A percentile compares a stretch with the other conserved stretches of the same genome.
Conservation (phyloP, 768 basidiomycete genomes). For the Tremella mesenterica region DNA sequence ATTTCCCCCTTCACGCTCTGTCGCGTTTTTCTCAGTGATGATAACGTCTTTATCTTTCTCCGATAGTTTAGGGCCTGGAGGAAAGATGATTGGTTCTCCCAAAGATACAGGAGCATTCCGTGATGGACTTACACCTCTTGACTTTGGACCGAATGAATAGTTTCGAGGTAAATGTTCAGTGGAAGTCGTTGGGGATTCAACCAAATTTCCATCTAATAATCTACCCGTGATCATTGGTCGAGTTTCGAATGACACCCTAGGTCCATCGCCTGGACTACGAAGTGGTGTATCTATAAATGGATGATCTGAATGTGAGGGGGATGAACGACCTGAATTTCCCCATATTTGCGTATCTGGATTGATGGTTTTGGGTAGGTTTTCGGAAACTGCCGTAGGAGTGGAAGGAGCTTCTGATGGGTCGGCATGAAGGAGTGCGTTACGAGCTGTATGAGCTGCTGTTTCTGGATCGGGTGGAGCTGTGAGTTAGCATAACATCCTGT, state of each 20-base stretch:
- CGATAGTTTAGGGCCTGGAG: constrained; percentile 1
- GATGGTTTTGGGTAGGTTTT: neutral
- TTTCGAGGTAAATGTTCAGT: neutral
- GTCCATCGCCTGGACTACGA: too few relatives aligned
- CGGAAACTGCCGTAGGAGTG: constrained; percentile 12
- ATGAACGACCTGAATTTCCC: too few relatives aligned
- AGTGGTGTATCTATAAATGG: too few relatives aligned
- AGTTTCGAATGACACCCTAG: too few relatives aligned
- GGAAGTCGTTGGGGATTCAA: neutral
- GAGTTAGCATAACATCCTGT: neutral
- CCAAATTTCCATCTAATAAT: neutral
- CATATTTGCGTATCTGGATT: too few relatives aligned
- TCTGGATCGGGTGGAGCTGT: constrained; percentile 14
- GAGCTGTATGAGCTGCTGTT: constrained; percentile 12
- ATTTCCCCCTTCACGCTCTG: neutral
- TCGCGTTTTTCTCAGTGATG: too few relatives aligned
- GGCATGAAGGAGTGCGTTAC: constrained; percentile 4
- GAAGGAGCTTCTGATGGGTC: constrained; percentile 30
- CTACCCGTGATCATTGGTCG: too few relatives aligned
- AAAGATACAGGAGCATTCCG: neutral
- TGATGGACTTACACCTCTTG: too few relatives aligned
- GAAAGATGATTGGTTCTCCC: too few relatives aligned
- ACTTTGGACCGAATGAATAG: too few relatives aligned
- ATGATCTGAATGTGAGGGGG: too few relatives aligned
- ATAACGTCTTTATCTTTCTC: too few relatives aligned